phyloP scores from a whole-genome alignment of 2,329 filamentous ascomycete genomes.

The Aspergillus novoparasiticus region DNA sequence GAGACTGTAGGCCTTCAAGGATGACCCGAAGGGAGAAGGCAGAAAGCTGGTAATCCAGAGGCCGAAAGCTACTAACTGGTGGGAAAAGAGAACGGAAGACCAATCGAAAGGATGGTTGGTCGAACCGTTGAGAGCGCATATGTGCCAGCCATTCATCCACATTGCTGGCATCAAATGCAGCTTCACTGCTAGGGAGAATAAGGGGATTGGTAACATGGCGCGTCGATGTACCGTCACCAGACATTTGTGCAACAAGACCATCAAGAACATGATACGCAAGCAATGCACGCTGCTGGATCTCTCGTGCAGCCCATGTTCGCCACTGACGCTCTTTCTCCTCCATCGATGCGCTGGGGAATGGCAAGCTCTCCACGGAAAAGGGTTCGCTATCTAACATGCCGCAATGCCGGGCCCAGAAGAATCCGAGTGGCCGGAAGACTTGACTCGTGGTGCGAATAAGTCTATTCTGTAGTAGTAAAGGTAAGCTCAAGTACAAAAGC shows the following conservation, averaged over 20 bases:
- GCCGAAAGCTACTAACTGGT: constrained; percentile 30
- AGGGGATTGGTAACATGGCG: constrained; percentile 47
- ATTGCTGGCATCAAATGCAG: constrained; percentile 43
- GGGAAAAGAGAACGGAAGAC: constrained; percentile 47
- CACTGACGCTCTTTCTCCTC: constrained; percentile 45
- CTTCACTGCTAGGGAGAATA: constrained; percentile 43
- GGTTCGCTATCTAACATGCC: constrained; percentile 45
- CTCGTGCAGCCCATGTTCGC: constrained; percentile 46
- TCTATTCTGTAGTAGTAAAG: constrained; percentile 33
- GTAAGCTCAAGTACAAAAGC: background rate
- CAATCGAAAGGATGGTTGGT: constrained; percentile 42
- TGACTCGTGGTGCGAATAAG: constrained; percentile 48
- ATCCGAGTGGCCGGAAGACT: constrained; percentile 48
- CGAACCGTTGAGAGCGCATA: constrained; percentile 34
- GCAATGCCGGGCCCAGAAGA: constrained; percentile 50
- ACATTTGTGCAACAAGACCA: constrained; percentile 49
- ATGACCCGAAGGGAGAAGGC: constrained; percentile 47
- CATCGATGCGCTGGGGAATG: constrained; percentile 32
- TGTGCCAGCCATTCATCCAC: constrained; percentile 45
- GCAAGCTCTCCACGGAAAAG: constrained; percentile 37
- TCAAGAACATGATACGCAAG: constrained; percentile 50
- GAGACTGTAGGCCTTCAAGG: constrained; percentile 48
- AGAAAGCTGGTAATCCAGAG: constrained; percentile 39
- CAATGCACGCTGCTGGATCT: constrained; percentile 49
- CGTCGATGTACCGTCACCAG: constrained; percentile 45